These are phyloP conservation scores for Penstemon eatonii DNA, from an alignment of 257 asterid species.

Conservation along the genomic window DNA sequence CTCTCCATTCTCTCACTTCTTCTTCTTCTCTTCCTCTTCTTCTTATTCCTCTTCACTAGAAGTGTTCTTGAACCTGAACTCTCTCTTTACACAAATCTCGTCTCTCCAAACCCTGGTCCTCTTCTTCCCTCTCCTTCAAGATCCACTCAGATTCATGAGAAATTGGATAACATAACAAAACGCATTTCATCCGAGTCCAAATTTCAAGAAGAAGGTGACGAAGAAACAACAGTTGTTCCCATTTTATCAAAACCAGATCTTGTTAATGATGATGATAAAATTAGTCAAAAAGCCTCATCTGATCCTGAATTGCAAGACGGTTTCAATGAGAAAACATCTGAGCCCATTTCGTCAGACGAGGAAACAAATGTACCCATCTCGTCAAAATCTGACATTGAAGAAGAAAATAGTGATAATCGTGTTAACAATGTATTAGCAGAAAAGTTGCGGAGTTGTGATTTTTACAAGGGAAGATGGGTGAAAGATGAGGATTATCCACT, in stretches of 20 bases:
- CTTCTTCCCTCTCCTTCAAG: slow-evolving; percentile 25
- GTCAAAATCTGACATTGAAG: slow-evolving; percentile 36
- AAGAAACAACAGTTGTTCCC: slow-evolving; percentile 16
- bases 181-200: slow-evolving; percentile 12
- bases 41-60: slow-evolving; percentile 48
- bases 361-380: background rate
- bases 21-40: slow-evolving; percentile 45
- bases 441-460: slow-evolving; percentile 56
- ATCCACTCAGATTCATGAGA: slow-evolving; percentile 33
- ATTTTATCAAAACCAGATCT: slow-evolving; percentile 31
- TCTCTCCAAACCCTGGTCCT: slow-evolving; percentile 25
- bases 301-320: slow-evolving; percentile 21
- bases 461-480: slow-evolving; percentile 79
- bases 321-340: slow-evolving; percentile 10
- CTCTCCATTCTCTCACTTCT: slow-evolving; percentile 37
- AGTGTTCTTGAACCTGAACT: slow-evolving; percentile 47
- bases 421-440: slow-evolving; percentile 26
- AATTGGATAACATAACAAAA: slow-evolving; percentile 13
- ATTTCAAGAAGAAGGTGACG: slow-evolving; percentile 4
- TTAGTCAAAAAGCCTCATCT: background rate
- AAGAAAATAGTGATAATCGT: slow-evolving; percentile 23
- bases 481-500: slow-evolving; percentile 77
- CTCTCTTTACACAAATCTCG: slow-evolving; percentile 37
- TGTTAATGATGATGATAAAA: slow-evolving; percentile 14
- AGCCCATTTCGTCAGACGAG: slow-evolving; percentile 23